Base-by-base conservation (phyloP, 2,329 filamentous ascomycete genomes). In the Paraconiothyrium brasiliense region DNA sequence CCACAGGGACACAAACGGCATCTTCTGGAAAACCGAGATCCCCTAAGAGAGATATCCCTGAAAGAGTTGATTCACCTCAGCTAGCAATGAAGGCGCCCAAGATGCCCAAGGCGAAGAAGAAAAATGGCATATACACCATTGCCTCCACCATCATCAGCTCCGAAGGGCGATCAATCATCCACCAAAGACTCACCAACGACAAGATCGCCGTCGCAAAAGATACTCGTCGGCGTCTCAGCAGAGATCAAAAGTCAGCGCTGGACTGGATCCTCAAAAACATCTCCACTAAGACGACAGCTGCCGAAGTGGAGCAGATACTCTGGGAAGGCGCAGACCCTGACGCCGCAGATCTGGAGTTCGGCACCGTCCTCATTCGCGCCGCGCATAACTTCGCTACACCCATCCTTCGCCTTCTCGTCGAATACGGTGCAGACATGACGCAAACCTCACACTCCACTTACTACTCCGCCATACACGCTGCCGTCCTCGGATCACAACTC, bases 271-370 rank as follows among this genome's bases (percentile, higher is more conserved):
- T 77, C 1, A 66, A 68, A 20, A 72, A 74, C 35, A 68, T 76
- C 3, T 67, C 69, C 1, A 48, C 63, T 0, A 67, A 69, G n/a
- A 69, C 67, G 10, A 71, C 72, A 7, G 51, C 64, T 2, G 57
- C 48, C 1, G 69, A 72, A 35, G 70, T 76, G n/a, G 73, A 76
- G 58, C 66, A 67, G 20, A 65, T 76, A 3, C 62, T 77, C 1
- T 72, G 68, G 65, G 68, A 74, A 61, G 75, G 75, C 22, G 75
- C 74, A 13, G 71, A 71, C 32, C 71, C 75, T 1, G 74, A 74
- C 66, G 67, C 71, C 1, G 59, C 61, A 1, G 72, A 77, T 39
- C 66, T 69, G 3, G 70, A 75, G 14, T 76, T 71, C 48, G 75
- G 75, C 0, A 70, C 61, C 46, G 67, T 77, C 50, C 69, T 72